phyloP scores from a whole-genome alignment of 257 asterid genomes.

The Solanum paucissectum region DNA sequence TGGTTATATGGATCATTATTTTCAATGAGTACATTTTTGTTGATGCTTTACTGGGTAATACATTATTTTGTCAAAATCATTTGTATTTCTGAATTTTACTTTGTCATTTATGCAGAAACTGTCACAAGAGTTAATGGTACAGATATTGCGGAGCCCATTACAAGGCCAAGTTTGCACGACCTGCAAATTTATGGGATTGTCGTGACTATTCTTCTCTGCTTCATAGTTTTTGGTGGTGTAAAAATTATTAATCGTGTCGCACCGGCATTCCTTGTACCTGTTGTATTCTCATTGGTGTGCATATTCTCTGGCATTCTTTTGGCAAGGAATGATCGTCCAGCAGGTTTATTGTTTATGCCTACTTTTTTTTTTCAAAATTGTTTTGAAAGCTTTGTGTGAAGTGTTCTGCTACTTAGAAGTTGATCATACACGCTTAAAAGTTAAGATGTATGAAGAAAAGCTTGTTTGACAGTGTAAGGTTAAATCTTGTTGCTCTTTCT shows the following conservation, averaged over 20 bases:
- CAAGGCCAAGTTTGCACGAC: constrained; percentile 93
- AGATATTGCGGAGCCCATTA: constrained; percentile 57
- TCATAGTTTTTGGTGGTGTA: constrained; percentile 98
- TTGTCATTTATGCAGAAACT: constrained; percentile 36
- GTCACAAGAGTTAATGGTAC: constrained; percentile 81
- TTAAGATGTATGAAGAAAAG: background rate
- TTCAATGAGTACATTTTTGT: background rate
- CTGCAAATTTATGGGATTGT: constrained; percentile 92
- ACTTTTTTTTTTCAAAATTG: background rate
- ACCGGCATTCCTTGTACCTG: constrained; percentile 94
- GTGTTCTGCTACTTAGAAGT: background rate
- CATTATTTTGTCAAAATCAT: background rate
- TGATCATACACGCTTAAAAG: background rate
- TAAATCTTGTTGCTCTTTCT: background rate
- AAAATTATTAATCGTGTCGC: constrained; percentile 97
- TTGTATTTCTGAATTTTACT: background rate
- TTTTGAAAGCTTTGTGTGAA: background rate
- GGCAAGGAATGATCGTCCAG: constrained; percentile 66
- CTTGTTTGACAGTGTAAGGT: background rate
- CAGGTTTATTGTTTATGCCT: constrained; percentile 31
- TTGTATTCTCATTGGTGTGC: constrained; percentile 72
- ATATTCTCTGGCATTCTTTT: constrained; percentile 78
- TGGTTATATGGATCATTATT: background rate
- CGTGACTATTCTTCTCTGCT: constrained; percentile 88
- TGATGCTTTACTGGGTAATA: constrained; percentile 12